Base-by-base conservation (phyloP, 108 stramenopile species). In the Skeletonema costatum region DNA sequence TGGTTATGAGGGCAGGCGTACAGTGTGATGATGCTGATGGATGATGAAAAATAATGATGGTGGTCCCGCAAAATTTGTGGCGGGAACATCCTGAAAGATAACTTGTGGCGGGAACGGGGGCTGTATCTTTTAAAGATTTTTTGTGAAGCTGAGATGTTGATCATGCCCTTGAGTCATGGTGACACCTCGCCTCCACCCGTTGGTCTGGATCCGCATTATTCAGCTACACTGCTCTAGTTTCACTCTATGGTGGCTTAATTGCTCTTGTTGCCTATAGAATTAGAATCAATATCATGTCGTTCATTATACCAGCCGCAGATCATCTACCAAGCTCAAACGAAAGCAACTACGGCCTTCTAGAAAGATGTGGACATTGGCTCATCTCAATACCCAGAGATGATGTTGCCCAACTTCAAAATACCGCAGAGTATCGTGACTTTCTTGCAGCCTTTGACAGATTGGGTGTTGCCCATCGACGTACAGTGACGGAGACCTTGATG, bases 371-470 rank as follows among this genome's bases (percentile, higher is more conserved):
- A 13, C 71, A 77, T 41, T 92, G 91, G 91, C 74, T 92, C 3
- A 75, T 78, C 48, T 84, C 87, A 8, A 90, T 92, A 39, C 91
- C 91, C 42, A 78, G 91, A 2, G 88, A 90, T 66, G 91, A 92
- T 69, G 71, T 87, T 48, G 65, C 72, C 11, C 82, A 68, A 10
- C 75, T 92, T 7, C 86, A 87, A 66, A 73, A 87, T 50, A 90
- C 89, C 11, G 39, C 46, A 31, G 91, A 92, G 67, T 92, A 87
- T 64, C 73, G 69, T 13, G 88, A 87, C 14, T 92, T 92, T 58
- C 42, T 90, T 17, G 39, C 51, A 51, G 85, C 88, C 1, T 92
- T 92, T 75, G 87, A 90, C 29, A 61, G 71, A 8, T 69, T 92
- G 48, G 89, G 85, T 2, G 71, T 73, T 48, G 88, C 88, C 13